These are phyloP conservation scores for Trichomonas vaginalis DNA, from an alignment of 208 protist species.

Conservation along the genomic window DNA sequence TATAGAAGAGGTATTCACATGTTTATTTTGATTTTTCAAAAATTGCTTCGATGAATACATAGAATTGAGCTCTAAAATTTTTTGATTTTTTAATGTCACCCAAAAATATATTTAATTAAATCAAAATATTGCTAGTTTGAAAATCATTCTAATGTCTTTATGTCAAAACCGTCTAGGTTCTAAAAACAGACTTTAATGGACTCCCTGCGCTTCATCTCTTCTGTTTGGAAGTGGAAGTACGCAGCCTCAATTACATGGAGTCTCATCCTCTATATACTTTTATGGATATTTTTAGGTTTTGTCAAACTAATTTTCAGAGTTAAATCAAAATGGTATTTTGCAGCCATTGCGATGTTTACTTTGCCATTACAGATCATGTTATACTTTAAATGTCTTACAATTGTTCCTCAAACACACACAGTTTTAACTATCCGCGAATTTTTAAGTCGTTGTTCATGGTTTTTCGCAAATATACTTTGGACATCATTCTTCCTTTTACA, in stretches of 20 bases:
- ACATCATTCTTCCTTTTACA: not conserved
- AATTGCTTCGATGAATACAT: no score
- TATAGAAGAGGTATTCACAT: no score
- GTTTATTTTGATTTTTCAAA: no score
- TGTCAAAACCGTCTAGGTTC: not conserved
- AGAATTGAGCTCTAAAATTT: no score
- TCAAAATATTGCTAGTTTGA: no score
- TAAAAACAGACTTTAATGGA: not conserved
- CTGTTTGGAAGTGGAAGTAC: not conserved
- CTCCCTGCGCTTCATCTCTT: not conserved
- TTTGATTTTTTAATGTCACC: no score
- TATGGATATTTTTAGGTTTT: not conserved
- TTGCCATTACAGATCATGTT: not conserved
- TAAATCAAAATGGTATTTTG: not conserved
- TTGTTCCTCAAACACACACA: not conserved
- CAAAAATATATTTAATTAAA: no score
- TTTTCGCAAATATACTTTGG: not conserved
- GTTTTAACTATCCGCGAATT: not conserved
- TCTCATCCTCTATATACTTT: not conserved
- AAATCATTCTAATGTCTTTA: not conserved
- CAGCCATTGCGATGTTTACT: not conserved
- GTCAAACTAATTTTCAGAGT: not conserved
- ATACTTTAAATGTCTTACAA: not conserved
- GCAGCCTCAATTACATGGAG: not conserved
- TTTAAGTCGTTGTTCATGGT: not conserved